phyloP scores from a whole-genome alignment of 2,329 filamentous ascomycete genomes.

The Bisporella sp. region DNA sequence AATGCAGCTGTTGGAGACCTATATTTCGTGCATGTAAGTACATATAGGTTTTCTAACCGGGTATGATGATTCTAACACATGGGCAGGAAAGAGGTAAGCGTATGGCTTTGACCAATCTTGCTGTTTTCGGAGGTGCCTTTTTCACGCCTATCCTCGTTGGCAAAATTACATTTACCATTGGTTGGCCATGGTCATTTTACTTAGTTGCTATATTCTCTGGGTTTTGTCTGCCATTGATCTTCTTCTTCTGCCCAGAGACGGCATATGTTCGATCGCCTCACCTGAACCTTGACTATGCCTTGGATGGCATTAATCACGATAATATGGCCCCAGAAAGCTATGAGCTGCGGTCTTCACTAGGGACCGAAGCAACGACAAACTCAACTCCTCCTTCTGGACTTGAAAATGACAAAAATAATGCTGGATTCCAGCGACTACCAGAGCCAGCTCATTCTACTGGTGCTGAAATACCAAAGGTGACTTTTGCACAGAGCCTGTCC shows the following conservation, averaged over 20 bases:
- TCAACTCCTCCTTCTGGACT: not conserved
- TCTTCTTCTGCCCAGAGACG: slow-evolving; percentile 81
- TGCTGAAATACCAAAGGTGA: slow-evolving; percentile 28
- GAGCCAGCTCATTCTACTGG: not conserved
- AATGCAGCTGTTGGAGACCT: slow-evolving; percentile 86
- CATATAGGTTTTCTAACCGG: not conserved
- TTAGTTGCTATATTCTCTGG: slow-evolving; percentile 80
- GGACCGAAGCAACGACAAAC: not conserved
- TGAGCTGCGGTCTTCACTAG: not conserved
- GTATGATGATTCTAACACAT: not conserved
- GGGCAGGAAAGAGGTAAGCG: slow-evolving; percentile 64
- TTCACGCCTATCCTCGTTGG: slow-evolving; percentile 86
- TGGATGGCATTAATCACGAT: slow-evolving; percentile 9
- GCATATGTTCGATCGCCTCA: slow-evolving; percentile 61
- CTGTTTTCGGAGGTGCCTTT: slow-evolving; percentile 65
- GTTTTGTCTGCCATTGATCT: slow-evolving; percentile 59
- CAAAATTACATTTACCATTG: slow-evolving; percentile 68
- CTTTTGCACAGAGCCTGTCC: slow-evolving; percentile 52
- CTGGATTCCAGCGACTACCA: slow-evolving; percentile 1
- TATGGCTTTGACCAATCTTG: slow-evolving; percentile 74
- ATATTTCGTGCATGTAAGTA: slow-evolving; percentile 75
- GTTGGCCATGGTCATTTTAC: slow-evolving; percentile 87
- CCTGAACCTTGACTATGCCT: slow-evolving; percentile 61
- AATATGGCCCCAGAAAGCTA: not conserved
- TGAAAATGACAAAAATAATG: slow-evolving; percentile 1